Base-by-base conservation (phyloP, 2,329 filamentous ascomycete genomes). In the Aspergillus clavatus region DNA sequence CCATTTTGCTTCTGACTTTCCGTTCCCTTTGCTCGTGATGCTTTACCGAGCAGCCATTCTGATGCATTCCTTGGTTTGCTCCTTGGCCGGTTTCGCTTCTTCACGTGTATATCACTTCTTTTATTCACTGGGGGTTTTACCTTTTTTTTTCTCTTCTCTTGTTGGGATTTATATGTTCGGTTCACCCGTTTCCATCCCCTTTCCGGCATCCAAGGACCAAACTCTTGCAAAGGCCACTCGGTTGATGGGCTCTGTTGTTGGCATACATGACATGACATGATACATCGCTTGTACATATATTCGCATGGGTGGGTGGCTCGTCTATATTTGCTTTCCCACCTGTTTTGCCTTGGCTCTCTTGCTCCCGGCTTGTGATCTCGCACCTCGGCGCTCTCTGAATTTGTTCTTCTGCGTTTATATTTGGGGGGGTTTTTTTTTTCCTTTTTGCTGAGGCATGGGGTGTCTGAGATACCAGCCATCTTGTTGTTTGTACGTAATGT, bases 241-340 rank as follows among this genome's bases (percentile, higher is more conserved):
- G 41, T 43, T 42, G 45, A 49, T 48, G 41, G 43, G 49, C 54
- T 51, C 57, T 48, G 35, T 52, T 48, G 43, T 47, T 48, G 40
- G 43, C 51, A 50, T 54, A 55, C 51, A 57, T 56, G 54, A 48
- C 58, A 56, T n/a, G n/a, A n/a, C n/a, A n/a, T n/a, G n/a, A n/a
- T n/a, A n/a, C 53, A 54, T 58, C 56, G 47, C 52, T 55, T 66
- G 61, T 65, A 65, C 57, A 65, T 65, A 65, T 66, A 54, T 52
- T 59, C 47, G 52, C 53, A 59, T 56, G 47, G 47, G 55, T 40
- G 53, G 52, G 55, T 40, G 53, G 52, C 54, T 55, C 45, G 50
- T 47, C 45, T 53, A 50, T 52, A 44, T 44, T 48, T 41, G 42
- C 41, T 29, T 41, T 42, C 36, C 40, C 27, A 22, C 39, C 38